Evolutionary conservation across 129 eudicot species (phyloP).

Genomic region (Centrapalus pauciflorus): DNA sequence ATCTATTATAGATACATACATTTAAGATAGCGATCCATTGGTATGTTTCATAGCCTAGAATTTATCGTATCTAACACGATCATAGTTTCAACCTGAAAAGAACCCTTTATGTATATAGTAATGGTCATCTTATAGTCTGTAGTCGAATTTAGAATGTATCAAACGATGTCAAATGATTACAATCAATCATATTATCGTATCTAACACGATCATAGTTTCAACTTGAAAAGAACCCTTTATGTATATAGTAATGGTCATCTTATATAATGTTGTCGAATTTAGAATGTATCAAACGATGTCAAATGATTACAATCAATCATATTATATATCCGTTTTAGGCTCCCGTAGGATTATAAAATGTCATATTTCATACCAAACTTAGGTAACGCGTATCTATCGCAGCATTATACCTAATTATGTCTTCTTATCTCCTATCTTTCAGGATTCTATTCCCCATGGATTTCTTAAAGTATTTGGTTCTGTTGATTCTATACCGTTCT

Average conservation of each 20-base stretch:
- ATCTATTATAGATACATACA: background rate
- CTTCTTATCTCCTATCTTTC: background rate
- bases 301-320: background rate
- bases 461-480: slow-evolving; percentile 45
- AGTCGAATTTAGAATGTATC: background rate
- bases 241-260: too few species aligned
- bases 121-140: too few species aligned
- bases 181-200: too few species aligned
- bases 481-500: slow-evolving; percentile 37
- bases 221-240: background rate
- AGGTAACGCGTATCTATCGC: background rate
- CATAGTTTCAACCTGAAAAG: background rate
- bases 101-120: background rate
- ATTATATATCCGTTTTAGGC: background rate
- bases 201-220: background rate
- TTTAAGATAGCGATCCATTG: background rate
- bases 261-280: too few species aligned
- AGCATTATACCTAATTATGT: background rate
- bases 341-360: background rate
- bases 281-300: background rate
- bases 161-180: background rate
- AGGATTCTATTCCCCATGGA: slow-evolving; percentile 42
- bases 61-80: background rate
- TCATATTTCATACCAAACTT: too few species aligned
- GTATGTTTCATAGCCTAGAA: slow-evolving; percentile 8